Evolutionary conservation across 192 early-diverging fungal genomes (phyloP).

Genomic region (Funneliformis mosseae): DNA sequence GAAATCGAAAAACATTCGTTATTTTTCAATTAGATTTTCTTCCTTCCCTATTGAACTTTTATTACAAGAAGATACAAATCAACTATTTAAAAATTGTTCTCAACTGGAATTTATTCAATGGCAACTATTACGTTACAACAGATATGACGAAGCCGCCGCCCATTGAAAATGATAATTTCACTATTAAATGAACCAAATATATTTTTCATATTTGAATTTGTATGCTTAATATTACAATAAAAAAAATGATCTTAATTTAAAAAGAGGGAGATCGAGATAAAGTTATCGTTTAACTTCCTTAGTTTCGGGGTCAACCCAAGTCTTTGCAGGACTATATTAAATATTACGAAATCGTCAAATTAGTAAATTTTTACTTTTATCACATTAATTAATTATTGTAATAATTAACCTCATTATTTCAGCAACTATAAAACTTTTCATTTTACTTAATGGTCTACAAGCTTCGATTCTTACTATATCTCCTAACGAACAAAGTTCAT

Average conservation of each 20-base stretch:
- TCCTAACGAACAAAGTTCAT: slow-evolving; percentile 78
- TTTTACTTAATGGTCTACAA: slow-evolving; percentile 83
- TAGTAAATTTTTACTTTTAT: not conserved
- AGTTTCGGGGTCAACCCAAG: slow-evolving; percentile 21
- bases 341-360: not conserved
- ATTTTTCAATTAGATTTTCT: not conserved
- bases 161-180: too few relatives aligned
- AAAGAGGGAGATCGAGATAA: not conserved
- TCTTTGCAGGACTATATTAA: slow-evolving; percentile 23
- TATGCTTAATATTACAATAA: not conserved
- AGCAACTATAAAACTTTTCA: slow-evolving; percentile 87
- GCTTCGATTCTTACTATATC: slow-evolving; percentile 92
- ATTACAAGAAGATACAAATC: not conserved
- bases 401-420: slow-evolving; percentile 63
- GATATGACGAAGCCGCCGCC: not conserved
- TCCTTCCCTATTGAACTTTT: not conserved
- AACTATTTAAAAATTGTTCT: slow-evolving; percentile 19
- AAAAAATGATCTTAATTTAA: not conserved
- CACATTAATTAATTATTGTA: not conserved
- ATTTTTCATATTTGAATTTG: too few relatives aligned
- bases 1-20: not conserved
- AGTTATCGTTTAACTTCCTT: slow-evolving; percentile 24
- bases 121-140: not conserved
- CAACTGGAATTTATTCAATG: not conserved
- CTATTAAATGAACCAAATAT: too few relatives aligned